A percentile compares a stretch with the other conserved stretches of the same genome.
These are phyloP conservation scores for Aspergillus udagawae DNA, from an alignment of 2,329 filamentous ascomycete genomes.

Conservation along the genomic window DNA sequence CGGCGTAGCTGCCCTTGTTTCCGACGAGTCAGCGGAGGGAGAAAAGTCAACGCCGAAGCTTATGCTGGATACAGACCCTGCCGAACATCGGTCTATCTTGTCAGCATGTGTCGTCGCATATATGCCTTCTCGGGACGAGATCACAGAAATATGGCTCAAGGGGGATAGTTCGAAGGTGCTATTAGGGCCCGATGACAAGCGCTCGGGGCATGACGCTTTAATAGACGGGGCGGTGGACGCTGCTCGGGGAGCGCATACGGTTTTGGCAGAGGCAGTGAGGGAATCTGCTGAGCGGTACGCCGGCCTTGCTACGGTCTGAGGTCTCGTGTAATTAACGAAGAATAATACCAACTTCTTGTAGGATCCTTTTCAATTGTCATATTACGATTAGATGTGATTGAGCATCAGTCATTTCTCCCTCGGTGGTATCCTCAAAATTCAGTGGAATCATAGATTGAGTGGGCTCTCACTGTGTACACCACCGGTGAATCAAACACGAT, in stretches of 20 bases:
- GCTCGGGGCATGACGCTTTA: slow-evolving; percentile 48
- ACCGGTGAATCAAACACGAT: not conserved
- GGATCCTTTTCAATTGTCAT: slow-evolving; percentile 5
- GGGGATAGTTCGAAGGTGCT: slow-evolving; percentile 53
- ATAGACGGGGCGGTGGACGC: slow-evolving; percentile 63
- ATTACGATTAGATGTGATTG: slow-evolving; percentile 18
- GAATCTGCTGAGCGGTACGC: slow-evolving; percentile 50
- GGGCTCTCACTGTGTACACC: not conserved
- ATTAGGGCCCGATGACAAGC: slow-evolving; percentile 29
- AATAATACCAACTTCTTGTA: slow-evolving; percentile 15
- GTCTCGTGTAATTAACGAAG: slow-evolving; percentile 21
- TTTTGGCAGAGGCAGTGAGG: slow-evolving; percentile 58
- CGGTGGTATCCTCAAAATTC: not conserved
- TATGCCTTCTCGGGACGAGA: slow-evolving; percentile 78
- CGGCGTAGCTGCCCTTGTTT: slow-evolving; percentile 78
- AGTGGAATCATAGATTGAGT: not conserved
- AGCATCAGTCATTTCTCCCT: not conserved
- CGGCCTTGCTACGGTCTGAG: slow-evolving; percentile 15
- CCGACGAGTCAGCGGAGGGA: slow-evolving; percentile 25
- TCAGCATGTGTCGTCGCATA: slow-evolving; percentile 90
- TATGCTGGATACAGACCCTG: slow-evolving; percentile 75
- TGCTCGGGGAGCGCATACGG: slow-evolving; percentile 55
- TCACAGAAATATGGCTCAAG: slow-evolving; percentile 93
- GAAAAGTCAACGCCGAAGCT: slow-evolving; percentile 26
- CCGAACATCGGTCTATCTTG: slow-evolving; percentile 71